phyloP scores from a whole-genome alignment of 129 eudicot species.

The Deinandra increscens region DNA sequence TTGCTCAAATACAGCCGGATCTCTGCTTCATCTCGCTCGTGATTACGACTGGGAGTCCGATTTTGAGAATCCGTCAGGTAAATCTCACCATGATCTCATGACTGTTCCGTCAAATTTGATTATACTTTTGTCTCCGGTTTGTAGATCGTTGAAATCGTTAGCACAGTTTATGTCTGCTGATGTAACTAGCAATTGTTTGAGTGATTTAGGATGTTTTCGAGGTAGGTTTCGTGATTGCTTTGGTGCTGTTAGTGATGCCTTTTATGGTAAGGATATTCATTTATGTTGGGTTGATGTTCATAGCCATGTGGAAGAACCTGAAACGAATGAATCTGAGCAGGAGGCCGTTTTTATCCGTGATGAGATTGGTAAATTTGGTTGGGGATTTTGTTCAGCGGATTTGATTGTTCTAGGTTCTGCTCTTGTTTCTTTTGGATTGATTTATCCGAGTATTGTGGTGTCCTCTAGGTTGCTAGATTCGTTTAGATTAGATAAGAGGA shows the following conservation, averaged over 20 bases:
- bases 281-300: constrained; percentile 66
- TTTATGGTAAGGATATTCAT: constrained; percentile 66
- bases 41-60: constrained; percentile 69
- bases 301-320: constrained; percentile 11
- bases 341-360: constrained; percentile 17
- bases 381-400: constrained; percentile 75
- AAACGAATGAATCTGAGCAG: constrained; percentile 26
- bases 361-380: constrained; percentile 55
- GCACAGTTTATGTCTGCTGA: constrained; percentile 50
- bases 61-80: constrained; percentile 34
- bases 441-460: constrained; percentile 67
- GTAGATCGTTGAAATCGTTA: constrained; percentile 36
- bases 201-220: constrained; percentile 22
- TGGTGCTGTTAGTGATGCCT: too few relatives aligned
- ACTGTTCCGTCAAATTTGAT: constrained; percentile 58
- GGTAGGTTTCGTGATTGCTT: constrained; percentile 40
- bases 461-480: constrained; percentile 25
- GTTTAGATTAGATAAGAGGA: constrained; percentile 17
- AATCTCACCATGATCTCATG: not conserved
- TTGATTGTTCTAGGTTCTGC: constrained; percentile 74
- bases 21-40: constrained; percentile 57
- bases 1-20: constrained; percentile 36
- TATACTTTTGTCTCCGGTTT: constrained; percentile 64
- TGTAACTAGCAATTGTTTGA: constrained; percentile 20
- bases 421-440: constrained; percentile 63